Evolutionary conservation across 2,329 filamentous ascomycete species (phyloP).

Genomic region (Neofusicoccum ribis): DNA sequence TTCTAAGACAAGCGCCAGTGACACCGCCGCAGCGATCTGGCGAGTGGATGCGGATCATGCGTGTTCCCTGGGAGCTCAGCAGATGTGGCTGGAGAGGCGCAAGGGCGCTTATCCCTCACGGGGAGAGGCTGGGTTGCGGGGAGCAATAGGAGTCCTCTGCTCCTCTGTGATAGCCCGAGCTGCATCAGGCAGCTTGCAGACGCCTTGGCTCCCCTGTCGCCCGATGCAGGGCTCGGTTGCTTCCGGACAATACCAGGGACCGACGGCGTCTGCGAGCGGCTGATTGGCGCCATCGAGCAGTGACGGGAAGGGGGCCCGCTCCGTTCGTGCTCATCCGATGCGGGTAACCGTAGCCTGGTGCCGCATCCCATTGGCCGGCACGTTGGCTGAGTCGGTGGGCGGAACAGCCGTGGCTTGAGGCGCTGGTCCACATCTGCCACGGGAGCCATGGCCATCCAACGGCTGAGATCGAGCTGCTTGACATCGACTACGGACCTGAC

Average conservation of each 20-base stretch:
- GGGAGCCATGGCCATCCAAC: constrained; percentile 8
- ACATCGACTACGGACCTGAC: not conserved
- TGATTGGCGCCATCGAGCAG: constrained; percentile 19
- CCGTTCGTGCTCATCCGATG: constrained; percentile 6
- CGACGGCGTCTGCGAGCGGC: constrained; percentile 18
- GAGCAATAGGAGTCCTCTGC: not conserved
- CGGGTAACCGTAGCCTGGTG: constrained; percentile 15
- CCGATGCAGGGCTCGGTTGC: constrained; percentile 20
- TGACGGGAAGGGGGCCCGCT: constrained; percentile 8
- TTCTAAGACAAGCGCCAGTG: constrained; percentile 20
- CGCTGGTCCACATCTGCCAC: not conserved
- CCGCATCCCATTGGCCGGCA: not conserved
- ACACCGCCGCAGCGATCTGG: constrained; percentile 15
- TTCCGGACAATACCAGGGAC: constrained; percentile 18
- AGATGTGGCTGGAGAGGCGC: constrained; percentile 19
- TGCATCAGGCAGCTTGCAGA: constrained; percentile 16
- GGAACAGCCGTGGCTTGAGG: not conserved
- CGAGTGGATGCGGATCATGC: constrained; percentile 18
- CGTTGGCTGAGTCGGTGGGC: constrained; percentile 1
- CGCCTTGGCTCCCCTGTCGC: constrained; percentile 15
- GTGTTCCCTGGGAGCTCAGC: constrained; percentile 8
- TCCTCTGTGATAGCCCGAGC: not conserved
- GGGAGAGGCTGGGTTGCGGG: not conserved
- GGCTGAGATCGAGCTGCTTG: constrained; percentile 5
- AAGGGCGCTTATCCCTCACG: constrained; percentile 15